Percentiles rank a stretch among this genome's conserved stretches.
Evolutionary conservation across 1,139 yeast species (phyloP).

Genomic region (Candida sanyaensis): DNA sequence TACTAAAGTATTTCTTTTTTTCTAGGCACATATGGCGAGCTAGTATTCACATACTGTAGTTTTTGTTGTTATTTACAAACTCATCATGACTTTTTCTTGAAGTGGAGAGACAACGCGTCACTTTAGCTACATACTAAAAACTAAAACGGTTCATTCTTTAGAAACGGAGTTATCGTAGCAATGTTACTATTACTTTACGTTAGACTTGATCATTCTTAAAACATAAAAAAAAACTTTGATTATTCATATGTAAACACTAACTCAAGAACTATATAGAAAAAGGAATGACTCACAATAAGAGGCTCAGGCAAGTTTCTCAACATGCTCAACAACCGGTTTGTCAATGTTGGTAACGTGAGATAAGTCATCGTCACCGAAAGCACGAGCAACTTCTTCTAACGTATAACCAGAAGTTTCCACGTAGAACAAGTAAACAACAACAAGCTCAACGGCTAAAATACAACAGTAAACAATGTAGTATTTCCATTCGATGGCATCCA

Average conservation of each 20-base stretch:
- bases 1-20: too few species aligned
- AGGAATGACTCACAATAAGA: not conserved
- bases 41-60: too few species aligned
- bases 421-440: slow-evolving; percentile 41
- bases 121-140: too few species aligned
- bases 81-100: too few species aligned
- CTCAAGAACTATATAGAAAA: not conserved
- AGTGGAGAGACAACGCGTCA: too few species aligned
- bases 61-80: too few species aligned
- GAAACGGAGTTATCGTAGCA: too few species aligned
- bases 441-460: slow-evolving; percentile 36
- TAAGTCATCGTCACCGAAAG: slow-evolving; percentile 40
- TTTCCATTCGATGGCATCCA: slow-evolving; percentile 60
- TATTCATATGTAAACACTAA: not conserved
- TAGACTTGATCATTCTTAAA: too few species aligned
- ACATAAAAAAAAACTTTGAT: too few species aligned
- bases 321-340: slow-evolving; percentile 1
- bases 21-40: too few species aligned
- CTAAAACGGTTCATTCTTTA: too few species aligned
- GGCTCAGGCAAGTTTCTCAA: not conserved
- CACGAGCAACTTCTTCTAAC: slow-evolving; percentile 53
- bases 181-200: too few species aligned
- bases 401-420: slow-evolving; percentile 57
- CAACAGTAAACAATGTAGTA: slow-evolving; percentile 58
- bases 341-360: slow-evolving; percentile 1